A percentile compares a stretch with the other conserved stretches of the same genome.
Conservation (phyloP, 257 asterid genomes). For the Lavandula angustifolia region DNA sequence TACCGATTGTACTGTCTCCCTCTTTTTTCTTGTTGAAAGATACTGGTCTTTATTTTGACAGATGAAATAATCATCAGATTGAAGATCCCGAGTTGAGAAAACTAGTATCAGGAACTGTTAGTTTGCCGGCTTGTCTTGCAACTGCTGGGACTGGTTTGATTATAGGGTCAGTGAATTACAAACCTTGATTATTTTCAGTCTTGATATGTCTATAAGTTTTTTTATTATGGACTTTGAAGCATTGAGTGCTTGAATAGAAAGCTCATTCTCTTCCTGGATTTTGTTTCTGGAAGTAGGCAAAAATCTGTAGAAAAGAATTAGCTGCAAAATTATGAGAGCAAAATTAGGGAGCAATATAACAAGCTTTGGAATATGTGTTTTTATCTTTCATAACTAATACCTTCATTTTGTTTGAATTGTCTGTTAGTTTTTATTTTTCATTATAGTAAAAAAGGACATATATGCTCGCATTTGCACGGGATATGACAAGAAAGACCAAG, state of each 20-base stretch:
- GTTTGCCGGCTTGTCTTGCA: slow-evolving; percentile 81
- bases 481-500: too few species aligned
- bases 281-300: neutral
- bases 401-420: too few species aligned
- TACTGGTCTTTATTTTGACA: slow-evolving; percentile 38
- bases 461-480: too few species aligned
- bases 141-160: slow-evolving; percentile 89
- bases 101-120: slow-evolving; percentile 63
- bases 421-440: too few species aligned
- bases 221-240: neutral
- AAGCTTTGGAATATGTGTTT: too few species aligned
- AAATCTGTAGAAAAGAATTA: neutral
- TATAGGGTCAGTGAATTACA: slow-evolving; percentile 61
- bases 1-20: neutral
- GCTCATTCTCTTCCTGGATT: neutral
- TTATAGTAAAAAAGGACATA: too few species aligned
- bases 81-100: slow-evolving; percentile 65
- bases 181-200: slow-evolving; percentile 8
- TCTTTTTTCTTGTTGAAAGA: slow-evolving; percentile 13
- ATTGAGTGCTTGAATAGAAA: neutral
- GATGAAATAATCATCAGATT: slow-evolving; percentile 59
- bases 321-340: neutral
- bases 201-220: neutral
- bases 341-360: too few species aligned
- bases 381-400: too few species aligned